These are phyloP conservation scores for Fraxinus platypoda DNA, from an alignment of 305 asterid genomes.

Conservation along the genomic window DNA sequence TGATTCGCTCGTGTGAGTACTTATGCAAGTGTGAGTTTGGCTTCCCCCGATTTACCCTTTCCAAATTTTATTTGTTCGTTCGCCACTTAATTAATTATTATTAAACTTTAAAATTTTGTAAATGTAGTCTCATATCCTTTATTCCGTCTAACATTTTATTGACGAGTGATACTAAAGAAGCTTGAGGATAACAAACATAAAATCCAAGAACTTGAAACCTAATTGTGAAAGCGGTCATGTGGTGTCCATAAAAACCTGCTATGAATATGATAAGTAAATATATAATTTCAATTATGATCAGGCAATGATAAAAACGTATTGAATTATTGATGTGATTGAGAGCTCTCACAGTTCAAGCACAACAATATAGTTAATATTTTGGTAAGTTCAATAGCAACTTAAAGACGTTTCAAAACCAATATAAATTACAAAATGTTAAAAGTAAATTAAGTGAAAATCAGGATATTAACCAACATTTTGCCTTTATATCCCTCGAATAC, in stretches of 20 bases:
- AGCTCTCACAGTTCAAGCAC: neutral
- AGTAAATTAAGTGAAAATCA: neutral
- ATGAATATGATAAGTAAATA: neutral
- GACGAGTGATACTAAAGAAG: neutral
- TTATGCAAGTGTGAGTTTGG: neutral
- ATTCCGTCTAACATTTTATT: neutral
- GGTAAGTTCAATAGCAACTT: neutral
- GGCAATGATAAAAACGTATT: neutral
- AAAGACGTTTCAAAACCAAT: neutral
- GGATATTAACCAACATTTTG: neutral
- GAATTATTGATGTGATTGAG: neutral
- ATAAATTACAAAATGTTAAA: neutral
- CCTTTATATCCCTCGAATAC: neutral
- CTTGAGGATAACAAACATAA: neutral
- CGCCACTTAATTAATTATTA: neutral
- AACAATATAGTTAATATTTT: neutral
- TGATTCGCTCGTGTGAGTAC: conserved; percentile 5
- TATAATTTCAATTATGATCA: neutral
- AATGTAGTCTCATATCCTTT: neutral
- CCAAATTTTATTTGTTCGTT: neutral
- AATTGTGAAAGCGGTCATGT: neutral
- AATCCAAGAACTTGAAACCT: neutral
- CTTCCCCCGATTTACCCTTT: neutral
- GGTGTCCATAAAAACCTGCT: neutral
- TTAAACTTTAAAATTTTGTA: neutral